Conservation (phyloP, 345 rosid species). For the Dimocarpus longan region DNA sequence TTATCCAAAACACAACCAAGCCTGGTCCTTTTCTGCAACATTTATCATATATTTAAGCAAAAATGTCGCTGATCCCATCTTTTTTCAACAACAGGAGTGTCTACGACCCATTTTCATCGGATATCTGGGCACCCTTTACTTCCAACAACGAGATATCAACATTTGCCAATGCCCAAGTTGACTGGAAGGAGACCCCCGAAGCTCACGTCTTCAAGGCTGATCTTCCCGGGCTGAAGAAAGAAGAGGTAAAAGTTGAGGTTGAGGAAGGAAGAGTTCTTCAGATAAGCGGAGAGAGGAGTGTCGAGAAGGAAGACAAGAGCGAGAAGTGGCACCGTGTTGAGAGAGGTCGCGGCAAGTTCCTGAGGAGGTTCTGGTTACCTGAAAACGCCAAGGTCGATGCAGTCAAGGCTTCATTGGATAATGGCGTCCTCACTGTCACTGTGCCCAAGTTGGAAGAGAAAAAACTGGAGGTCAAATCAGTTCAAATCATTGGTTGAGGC, state of each 20-base stretch:
- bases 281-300: slow-evolving; percentile 30
- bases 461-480: slow-evolving; percentile 26
- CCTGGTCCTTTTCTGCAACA: neutral
- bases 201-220: slow-evolving; percentile 36
- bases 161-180: slow-evolving; percentile 20
- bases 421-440: slow-evolving; percentile 29
- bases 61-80: slow-evolving; percentile 31
- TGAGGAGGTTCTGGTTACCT: slow-evolving; percentile 34
- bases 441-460: slow-evolving; percentile 31
- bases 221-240: slow-evolving; percentile 31
- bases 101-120: slow-evolving; percentile 36
- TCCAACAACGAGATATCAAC: slow-evolving; percentile 16
- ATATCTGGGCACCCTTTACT: slow-evolving; percentile 23
- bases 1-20: neutral
- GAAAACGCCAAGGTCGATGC: slow-evolving; percentile 22
- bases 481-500: slow-evolving; percentile 28
- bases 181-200: slow-evolving; percentile 36
- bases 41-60: neutral
- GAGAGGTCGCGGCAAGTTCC: slow-evolving; percentile 35
- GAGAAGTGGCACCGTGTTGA: slow-evolving; percentile 32
- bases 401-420: slow-evolving; percentile 33
- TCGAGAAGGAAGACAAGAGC: slow-evolving; percentile 36
- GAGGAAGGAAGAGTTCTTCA: slow-evolving; percentile 33
- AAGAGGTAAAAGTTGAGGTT: slow-evolving; percentile 31
- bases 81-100: slow-evolving; percentile 20